These are phyloP conservation scores for Xylaria sp. DNA, from an alignment of 2,329 filamentous ascomycete species.

Conservation along the genomic window DNA sequence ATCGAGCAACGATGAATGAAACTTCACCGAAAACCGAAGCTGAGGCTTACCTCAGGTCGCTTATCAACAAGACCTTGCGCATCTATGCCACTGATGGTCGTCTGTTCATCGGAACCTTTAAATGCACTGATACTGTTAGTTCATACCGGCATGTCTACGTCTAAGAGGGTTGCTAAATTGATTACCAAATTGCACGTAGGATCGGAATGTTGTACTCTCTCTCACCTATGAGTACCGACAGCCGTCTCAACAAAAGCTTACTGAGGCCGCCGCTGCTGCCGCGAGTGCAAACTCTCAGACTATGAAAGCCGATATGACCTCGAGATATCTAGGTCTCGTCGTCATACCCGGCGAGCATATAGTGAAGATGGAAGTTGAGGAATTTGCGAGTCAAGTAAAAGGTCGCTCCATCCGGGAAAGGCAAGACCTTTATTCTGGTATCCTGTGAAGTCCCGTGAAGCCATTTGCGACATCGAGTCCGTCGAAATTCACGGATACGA, in stretches of 20 bases:
- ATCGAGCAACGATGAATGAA: slow-evolving; percentile 37
- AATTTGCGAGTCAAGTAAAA: slow-evolving; percentile 69
- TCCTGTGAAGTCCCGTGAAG: slow-evolving; percentile 10
- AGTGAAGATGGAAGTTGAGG: slow-evolving; percentile 87
- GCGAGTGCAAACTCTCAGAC: slow-evolving; percentile 53
- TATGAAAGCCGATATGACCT: slow-evolving; percentile 78
- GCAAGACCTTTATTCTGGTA: slow-evolving; percentile 39
- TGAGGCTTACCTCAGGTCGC: slow-evolving; percentile 67
- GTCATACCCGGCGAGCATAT: slow-evolving; percentile 91
- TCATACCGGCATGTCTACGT: slow-evolving; percentile 12
- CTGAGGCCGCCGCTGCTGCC: slow-evolving; percentile 52
- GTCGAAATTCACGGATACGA: neutral
- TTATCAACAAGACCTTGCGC: slow-evolving; percentile 82
- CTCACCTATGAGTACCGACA: slow-evolving; percentile 90
- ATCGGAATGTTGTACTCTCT: slow-evolving; percentile 87
- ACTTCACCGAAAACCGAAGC: slow-evolving; percentile 62
- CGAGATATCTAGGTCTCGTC: slow-evolving; percentile 87
- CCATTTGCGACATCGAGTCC: neutral
- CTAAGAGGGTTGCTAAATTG: slow-evolving; percentile 1
- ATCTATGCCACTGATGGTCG: slow-evolving; percentile 84
- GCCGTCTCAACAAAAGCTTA: slow-evolving; percentile 65
- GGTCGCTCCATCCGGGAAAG: slow-evolving; percentile 45
- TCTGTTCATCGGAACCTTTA: slow-evolving; percentile 90
- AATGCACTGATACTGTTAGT: slow-evolving; percentile 88
- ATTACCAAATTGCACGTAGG: slow-evolving; percentile 61